A percentile compares a stretch with the other conserved stretches of the same genome.
These are phyloP conservation scores for Ceratobasidium sp. DNA, from an alignment of 1,284 basidiomycete genomes.

Conservation along the genomic window DNA sequence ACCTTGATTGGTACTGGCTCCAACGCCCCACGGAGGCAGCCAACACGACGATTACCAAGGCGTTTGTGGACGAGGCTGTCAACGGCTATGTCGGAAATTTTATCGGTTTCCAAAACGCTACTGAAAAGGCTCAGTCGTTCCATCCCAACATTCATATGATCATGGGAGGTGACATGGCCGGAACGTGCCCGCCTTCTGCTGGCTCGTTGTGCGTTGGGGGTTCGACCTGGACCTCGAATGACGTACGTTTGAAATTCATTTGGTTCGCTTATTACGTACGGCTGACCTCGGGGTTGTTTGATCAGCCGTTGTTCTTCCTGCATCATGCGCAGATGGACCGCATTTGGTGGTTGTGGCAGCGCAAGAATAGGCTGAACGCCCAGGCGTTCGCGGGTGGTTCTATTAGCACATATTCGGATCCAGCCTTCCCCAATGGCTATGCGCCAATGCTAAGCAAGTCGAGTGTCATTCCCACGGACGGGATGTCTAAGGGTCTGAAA, in stretches of 20 bases:
- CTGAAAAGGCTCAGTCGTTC: conserved; percentile 37
- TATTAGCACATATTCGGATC: conserved; percentile 31
- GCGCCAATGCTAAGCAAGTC: conserved; percentile 22
- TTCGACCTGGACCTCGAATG: conserved; percentile 36
- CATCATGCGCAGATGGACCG: conserved; percentile 36
- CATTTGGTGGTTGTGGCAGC: conserved; percentile 35
- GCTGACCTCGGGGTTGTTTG: conserved; percentile 3
- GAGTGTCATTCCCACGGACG: conserved; percentile 23
- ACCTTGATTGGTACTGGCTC: conserved; percentile 37
- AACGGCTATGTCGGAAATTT: conserved; percentile 35
- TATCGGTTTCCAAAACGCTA: conserved; percentile 37
- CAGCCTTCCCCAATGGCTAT: conserved; percentile 31
- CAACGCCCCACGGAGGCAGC: conserved; percentile 31
- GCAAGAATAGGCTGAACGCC: conserved; percentile 25
- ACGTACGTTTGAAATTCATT: conserved; percentile 25
- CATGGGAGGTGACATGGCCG: conserved; percentile 32
- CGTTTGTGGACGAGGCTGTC: conserved; percentile 33
- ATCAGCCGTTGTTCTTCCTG: conserved; percentile 34
- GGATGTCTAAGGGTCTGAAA: background rate
- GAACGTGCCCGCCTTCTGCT: conserved; percentile 33
- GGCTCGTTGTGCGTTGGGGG: conserved; percentile 27
- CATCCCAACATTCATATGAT: conserved; percentile 38
- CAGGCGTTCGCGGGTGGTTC: conserved; percentile 28
- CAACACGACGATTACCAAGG: conserved; percentile 29
- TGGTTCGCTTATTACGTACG: conserved; percentile 14